Evolutionary conservation across 2,329 filamentous ascomycete genomes (phyloP).

Genomic region (Eutypa lata): DNA sequence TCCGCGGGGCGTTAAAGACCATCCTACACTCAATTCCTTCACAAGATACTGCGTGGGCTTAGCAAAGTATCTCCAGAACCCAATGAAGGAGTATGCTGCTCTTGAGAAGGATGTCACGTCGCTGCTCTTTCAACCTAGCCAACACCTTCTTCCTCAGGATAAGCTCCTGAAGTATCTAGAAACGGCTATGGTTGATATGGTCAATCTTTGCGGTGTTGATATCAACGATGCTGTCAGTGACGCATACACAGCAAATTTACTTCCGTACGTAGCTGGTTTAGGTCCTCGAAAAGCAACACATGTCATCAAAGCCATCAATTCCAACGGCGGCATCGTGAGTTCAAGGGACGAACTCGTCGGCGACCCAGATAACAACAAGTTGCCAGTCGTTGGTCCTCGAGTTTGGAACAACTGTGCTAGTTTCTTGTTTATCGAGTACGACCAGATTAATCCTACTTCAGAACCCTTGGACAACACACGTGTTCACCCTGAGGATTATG

Average conservation of each 20-base stretch:
- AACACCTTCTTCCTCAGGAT: constrained; percentile 83
- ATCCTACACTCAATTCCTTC: constrained; percentile 74
- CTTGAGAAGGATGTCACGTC: constrained; percentile 85
- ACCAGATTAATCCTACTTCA: constrained; percentile 74
- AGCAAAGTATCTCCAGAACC: constrained; percentile 89
- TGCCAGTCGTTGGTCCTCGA: constrained; percentile 79
- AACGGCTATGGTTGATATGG: constrained; percentile 97
- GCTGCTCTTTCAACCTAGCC: constrained; percentile 83
- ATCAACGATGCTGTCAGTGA: constrained; percentile 88
- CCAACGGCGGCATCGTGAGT: constrained; percentile 81
- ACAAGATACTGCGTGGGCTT: constrained; percentile 87
- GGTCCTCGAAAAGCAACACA: constrained; percentile 87
- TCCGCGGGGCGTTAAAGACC: constrained; percentile 71
- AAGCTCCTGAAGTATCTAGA: constrained; percentile 84
- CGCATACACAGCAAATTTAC: constrained; percentile 76
- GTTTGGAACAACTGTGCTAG: constrained; percentile 98
- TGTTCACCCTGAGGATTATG: constrained; percentile 97
- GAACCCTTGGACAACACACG: constrained; percentile 96
- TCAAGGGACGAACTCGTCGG: constrained; percentile 86
- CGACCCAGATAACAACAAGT: constrained; percentile 74
- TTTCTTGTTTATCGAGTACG: constrained; percentile 88
- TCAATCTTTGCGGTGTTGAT: constrained; percentile 93
- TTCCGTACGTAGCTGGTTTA: constrained; percentile 88
- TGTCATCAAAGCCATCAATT: constrained; percentile 84
- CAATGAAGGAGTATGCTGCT: constrained; percentile 93